These are phyloP conservation scores for Sonneratia caseolaris DNA, from an alignment of 345 rosid species.

Conservation along the genomic window DNA sequence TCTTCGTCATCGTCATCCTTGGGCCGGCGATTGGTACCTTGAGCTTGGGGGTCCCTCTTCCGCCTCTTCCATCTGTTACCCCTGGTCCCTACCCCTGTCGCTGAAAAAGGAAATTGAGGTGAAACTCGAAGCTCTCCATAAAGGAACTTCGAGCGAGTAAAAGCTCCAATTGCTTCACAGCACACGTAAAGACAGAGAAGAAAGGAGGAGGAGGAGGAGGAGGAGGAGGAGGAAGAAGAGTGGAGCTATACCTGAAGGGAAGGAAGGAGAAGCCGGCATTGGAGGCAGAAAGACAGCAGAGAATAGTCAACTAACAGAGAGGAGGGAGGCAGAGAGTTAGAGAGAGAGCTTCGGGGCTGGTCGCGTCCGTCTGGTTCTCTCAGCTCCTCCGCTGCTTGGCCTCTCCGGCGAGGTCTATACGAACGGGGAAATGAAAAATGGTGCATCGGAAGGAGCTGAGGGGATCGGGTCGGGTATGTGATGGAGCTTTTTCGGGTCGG, in stretches of 20 bases:
- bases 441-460: not conserved
- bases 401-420: not conserved
- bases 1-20: slow-evolving; percentile 46
- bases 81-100: slow-evolving; percentile 39
- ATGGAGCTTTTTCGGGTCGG: not conserved
- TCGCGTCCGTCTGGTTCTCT: not conserved
- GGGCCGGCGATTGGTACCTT: slow-evolving; percentile 24
- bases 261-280: slow-evolving; percentile 77
- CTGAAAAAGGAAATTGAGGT: slow-evolving; percentile 1
- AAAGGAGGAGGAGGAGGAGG: slow-evolving; percentile 3
- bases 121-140: slow-evolving; percentile 7
- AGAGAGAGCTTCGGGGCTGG: not conserved
- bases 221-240: slow-evolving; percentile 3
- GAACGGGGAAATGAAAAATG: not conserved
- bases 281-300: slow-evolving; percentile 7
- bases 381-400: not conserved
- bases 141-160: not conserved
- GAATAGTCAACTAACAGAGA: not conserved
- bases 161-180: slow-evolving; percentile 2
- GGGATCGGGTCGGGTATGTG: not conserved
- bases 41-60: slow-evolving; percentile 38
- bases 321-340: slow-evolving; percentile 2
- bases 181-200: not conserved
- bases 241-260: slow-evolving; percentile 45
- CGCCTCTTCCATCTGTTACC: slow-evolving; percentile 74